These are phyloP conservation scores for Clitocybe nebularis DNA, from an alignment of 1,284 basidiomycete genomes.

Conservation along the genomic window DNA sequence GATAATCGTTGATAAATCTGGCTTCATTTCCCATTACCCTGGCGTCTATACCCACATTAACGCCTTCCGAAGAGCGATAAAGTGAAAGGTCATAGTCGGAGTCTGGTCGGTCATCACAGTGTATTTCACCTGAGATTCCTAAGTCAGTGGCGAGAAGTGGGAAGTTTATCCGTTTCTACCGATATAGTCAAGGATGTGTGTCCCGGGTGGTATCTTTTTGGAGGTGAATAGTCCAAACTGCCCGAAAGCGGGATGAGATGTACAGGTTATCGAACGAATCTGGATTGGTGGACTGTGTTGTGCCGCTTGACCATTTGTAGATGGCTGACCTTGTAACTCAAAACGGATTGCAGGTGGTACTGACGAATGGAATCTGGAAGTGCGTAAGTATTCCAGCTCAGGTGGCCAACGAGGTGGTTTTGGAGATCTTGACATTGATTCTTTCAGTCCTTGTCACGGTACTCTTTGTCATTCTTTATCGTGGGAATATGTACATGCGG, in stretches of 20 bases:
- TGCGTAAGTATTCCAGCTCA: conserved; percentile 40
- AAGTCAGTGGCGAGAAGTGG: conserved; percentile 3
- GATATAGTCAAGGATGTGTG: conserved; percentile 77
- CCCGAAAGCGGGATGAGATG: conserved; percentile 72
- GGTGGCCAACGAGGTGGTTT: conserved; percentile 50
- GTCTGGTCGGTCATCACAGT: conserved; percentile 62
- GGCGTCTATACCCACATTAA: conserved; percentile 72
- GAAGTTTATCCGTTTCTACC: conserved; percentile 30
- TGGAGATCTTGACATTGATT: conserved; percentile 3
- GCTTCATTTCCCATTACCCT: conserved; percentile 77
- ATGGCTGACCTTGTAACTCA: conserved; percentile 24
- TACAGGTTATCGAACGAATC: conserved; percentile 43
- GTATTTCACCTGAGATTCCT: conserved; percentile 63
- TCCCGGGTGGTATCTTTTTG: conserved; percentile 61
- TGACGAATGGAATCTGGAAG: conserved; percentile 50
- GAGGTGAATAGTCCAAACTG: conserved; percentile 82
- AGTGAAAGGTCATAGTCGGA: conserved; percentile 89
- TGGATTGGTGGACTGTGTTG: conserved; percentile 24
- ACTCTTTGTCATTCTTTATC: not conserved
- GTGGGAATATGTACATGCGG: conserved; percentile 17
- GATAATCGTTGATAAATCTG: conserved; percentile 85
- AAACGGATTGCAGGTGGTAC: conserved; percentile 35
- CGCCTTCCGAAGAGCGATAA: conserved; percentile 50
- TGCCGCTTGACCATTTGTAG: conserved; percentile 11
- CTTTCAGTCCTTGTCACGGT: too few species aligned